phyloP scores from a whole-genome alignment of 2,329 filamentous ascomycete species.

The Falciphora oryzae region DNA sequence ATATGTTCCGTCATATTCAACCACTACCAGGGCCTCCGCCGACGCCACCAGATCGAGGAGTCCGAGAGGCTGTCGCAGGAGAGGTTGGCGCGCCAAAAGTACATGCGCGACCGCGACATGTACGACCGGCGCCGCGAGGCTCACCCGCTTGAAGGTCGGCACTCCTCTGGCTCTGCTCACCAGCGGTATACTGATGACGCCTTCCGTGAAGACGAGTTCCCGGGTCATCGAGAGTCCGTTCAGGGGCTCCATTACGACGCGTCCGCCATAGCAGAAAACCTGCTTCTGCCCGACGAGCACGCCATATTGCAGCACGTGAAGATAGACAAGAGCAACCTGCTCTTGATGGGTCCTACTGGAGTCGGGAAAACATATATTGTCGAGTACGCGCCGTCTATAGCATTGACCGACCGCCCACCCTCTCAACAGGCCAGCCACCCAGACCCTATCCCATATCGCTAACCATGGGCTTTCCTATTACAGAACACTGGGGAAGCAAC shows the following conservation, averaged over 20 bases:
- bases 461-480: conserved; percentile 17
- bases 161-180: conserved; percentile 19
- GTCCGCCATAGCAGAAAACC: conserved; percentile 31
- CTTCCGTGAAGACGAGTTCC: conserved; percentile 45
- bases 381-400: conserved; percentile 38
- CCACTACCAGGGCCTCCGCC: conserved; percentile 84
- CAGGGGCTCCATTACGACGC: conserved; percentile 35
- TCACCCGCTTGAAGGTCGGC: conserved; percentile 74
- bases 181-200: conserved; percentile 27
- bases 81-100: conserved; percentile 64
- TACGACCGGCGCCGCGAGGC: conserved; percentile 49
- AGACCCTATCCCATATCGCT: neutral
- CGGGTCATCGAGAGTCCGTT: conserved; percentile 44
- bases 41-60: conserved; percentile 72
- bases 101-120: conserved; percentile 59
- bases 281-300: conserved; percentile 44
- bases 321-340: conserved; percentile 92
- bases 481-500: conserved; percentile 81
- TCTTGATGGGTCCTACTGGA: conserved; percentile 86
- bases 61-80: conserved; percentile 51
- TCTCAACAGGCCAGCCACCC: neutral
- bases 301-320: conserved; percentile 49
- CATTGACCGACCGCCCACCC: neutral
- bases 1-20: conserved; percentile 93
- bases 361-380: conserved; percentile 96